Percentiles rank a stretch among this genome's conserved stretches.
Conservation (phyloP, 2,329 filamentous ascomycete species). For the Penicillium sp. region DNA sequence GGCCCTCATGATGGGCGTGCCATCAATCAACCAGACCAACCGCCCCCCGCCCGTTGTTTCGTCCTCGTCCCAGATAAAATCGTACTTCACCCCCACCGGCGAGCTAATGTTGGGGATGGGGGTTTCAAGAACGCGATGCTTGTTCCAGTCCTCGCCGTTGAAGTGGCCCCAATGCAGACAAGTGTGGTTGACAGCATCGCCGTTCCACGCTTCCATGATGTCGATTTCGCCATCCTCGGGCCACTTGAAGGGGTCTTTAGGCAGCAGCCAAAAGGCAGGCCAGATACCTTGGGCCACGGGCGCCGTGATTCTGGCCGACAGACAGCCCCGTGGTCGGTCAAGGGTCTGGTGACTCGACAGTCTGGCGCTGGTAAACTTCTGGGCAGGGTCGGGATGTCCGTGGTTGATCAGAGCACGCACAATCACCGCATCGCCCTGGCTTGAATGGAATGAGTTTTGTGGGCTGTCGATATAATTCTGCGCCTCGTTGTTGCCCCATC, state of each 20-base stretch:
- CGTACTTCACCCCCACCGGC: conserved; percentile 22
- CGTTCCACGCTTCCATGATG: conserved; percentile 29
- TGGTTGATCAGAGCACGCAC: conserved; percentile 27
- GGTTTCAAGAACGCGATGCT: conserved; percentile 28
- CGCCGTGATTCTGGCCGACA: conserved; percentile 25
- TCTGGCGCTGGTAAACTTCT: conserved; percentile 27
- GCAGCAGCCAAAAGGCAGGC: conserved; percentile 30
- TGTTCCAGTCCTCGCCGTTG: conserved; percentile 27
- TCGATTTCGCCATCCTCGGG: conserved; percentile 28
- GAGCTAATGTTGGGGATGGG: conserved; percentile 25
- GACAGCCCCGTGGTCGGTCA: conserved; percentile 24
- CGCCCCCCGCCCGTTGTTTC: conserved; percentile 23
- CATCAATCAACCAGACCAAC: conserved; percentile 28
- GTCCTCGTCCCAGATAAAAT: conserved; percentile 29
- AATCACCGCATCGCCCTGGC: conserved; percentile 24
- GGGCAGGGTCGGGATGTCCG: conserved; percentile 22
- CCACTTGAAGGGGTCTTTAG: conserved; percentile 30
- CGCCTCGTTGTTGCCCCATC: conserved; percentile 27
- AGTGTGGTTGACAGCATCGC: conserved; percentile 26
- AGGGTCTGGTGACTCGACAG: conserved; percentile 26
- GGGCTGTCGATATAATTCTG: conserved; percentile 26
- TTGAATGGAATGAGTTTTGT: conserved; percentile 27
- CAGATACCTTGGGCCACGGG: conserved; percentile 26
- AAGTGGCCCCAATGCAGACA: conserved; percentile 30
- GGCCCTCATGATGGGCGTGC: conserved; percentile 25